Evolutionary conservation across 768 basidiomycete species (phyloP).

Genomic region (Naganishia kalamii): DNA sequence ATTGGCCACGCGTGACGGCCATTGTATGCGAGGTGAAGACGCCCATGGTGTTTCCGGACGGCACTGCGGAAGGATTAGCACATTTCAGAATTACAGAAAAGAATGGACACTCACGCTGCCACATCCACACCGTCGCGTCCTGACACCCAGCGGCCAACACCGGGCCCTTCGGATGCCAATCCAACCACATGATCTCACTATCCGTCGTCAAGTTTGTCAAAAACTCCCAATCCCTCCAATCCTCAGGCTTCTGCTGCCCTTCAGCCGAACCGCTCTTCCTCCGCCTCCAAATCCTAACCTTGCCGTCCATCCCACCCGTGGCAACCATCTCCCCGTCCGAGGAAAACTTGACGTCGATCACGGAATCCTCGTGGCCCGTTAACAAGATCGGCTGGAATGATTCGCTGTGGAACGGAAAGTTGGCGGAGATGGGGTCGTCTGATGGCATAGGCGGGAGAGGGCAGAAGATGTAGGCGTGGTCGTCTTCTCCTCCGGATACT

Average conservation of each 20-base stretch:
- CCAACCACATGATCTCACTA: constrained; percentile 91
- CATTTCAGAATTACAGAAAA: not conserved
- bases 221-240: constrained; percentile 84
- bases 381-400: constrained; percentile 53
- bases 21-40: constrained; percentile 87
- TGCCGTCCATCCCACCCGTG: constrained; percentile 97
- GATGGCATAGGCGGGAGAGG: constrained; percentile 33
- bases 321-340: constrained; percentile 85
- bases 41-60: constrained; percentile 89
- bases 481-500: constrained; percentile 90
- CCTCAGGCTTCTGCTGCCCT: constrained; percentile 50
- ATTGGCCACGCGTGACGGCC: constrained; percentile 76
- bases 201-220: constrained; percentile 85
- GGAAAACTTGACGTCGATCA: constrained; percentile 71
- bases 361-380: constrained; percentile 88
- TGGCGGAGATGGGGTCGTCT: constrained; percentile 17
- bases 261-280: constrained; percentile 52
- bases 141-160: constrained; percentile 87
- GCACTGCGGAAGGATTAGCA: constrained; percentile 56
- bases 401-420: constrained; percentile 29
- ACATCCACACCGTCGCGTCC: constrained; percentile 91
- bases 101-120: constrained; percentile 69
- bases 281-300: constrained; percentile 82
- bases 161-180: constrained; percentile 91
- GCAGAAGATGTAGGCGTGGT: constrained; percentile 74